Evolutionary conservation across 352 stramenopile genomes (phyloP), one percentile per base, ranked within the genome.

Genomic region (Globisporangium lucens): DNA sequence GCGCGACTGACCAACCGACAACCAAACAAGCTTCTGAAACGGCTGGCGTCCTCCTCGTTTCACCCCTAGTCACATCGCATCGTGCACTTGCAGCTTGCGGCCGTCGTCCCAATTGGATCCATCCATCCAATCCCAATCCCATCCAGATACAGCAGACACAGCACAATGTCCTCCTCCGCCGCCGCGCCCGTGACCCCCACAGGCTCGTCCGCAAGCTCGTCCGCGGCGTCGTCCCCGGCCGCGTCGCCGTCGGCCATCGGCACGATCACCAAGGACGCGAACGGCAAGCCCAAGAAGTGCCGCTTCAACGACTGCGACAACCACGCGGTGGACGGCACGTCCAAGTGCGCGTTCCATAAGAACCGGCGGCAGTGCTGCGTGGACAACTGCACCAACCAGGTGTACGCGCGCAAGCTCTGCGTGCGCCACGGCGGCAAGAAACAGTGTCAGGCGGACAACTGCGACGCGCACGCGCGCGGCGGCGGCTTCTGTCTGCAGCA

Each of bases 301-400:
- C 77, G 80, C 65, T 94, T 94, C 67, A 94, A 94, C 53, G 82
- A 91, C 68, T 94, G 85, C 69, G 83, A 88, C 65, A 91, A 90
- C 72, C 69, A 84, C 29, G 79, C 80, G 3, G 77, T 89, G 52
- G 79, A 90, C 63, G 85, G 83, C 72, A 90, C 83, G 9, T 77
- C 74, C 79, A 91, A 91, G 69, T 94, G 85, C 72, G 75, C 83
- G 33, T 91, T 92, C 70, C 85, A 94, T 75, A 91, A 92, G 74
- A 94, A 94, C 68, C 82, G 85, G 58, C 80, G 83, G 36, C 81
- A 91, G 63, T 94, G 85, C 73, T 90, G 80, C 72, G 81, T 91
- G 22, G 78, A 82, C 36, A 90, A 89, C 72, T 94, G 85, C 73
- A 92, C 82, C 12, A 94, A 94, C 74, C 85, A 94, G 71, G 85